A percentile compares a stretch with the other conserved stretches of the same genome.
Evolutionary conservation across 192 early-diverging fungal species (phyloP).

Genomic region (Entophlyctis helioformis): DNA sequence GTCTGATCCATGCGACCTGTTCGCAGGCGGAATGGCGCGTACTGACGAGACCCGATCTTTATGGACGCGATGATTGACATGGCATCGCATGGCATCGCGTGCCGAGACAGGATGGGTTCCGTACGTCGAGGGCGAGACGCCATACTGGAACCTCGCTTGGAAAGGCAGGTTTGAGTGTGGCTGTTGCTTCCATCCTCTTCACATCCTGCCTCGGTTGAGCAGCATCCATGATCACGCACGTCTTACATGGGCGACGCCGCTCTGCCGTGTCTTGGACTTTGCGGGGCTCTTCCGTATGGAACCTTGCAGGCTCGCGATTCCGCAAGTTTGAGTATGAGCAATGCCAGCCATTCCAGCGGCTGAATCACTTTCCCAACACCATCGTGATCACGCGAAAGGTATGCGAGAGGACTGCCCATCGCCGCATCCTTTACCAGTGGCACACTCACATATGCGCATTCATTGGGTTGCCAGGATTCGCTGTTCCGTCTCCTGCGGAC

Average conservation of each 20-base stretch:
- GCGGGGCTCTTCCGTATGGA: neutral
- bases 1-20: too few relatives aligned
- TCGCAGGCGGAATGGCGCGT: slow-evolving; percentile 10
- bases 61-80: neutral
- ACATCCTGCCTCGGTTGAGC: too few relatives aligned
- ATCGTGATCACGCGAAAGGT: slow-evolving; percentile 23
- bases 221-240: neutral
- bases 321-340: slow-evolving; percentile 17
- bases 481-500: slow-evolving; percentile 28
- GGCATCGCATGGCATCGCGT: neutral
- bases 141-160: slow-evolving; percentile 34
- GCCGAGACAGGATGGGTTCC: slow-evolving; percentile 13
- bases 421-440: too few relatives aligned
- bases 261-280: neutral
- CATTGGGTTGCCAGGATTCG: slow-evolving; percentile 12
- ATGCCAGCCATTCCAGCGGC: slow-evolving; percentile 19
- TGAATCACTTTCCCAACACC: slow-evolving; percentile 40
- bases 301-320: slow-evolving; percentile 18
- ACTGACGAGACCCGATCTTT: neutral
- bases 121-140: slow-evolving; percentile 13
- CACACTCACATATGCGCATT: too few relatives aligned
- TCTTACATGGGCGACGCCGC: neutral
- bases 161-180: slow-evolving; percentile 21
- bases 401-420: too few relatives aligned
- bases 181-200: neutral